These are phyloP conservation scores for Colletotrichum sp. DNA, from an alignment of 2,329 filamentous ascomycete species.

Conservation along the genomic window DNA sequence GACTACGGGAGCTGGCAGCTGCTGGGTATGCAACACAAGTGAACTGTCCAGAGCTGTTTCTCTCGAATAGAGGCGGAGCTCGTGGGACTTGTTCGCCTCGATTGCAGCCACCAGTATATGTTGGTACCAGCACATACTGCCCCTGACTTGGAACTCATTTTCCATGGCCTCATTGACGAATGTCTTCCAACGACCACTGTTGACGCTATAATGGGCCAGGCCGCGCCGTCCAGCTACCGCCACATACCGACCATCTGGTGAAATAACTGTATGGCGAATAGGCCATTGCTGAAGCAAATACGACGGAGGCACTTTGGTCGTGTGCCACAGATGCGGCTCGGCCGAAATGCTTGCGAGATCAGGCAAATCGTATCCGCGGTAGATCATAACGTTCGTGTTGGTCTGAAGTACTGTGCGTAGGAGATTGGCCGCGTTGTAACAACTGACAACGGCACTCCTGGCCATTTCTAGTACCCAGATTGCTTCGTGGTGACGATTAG, in stretches of 20 bases:
- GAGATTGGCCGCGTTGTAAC: constrained; percentile 89
- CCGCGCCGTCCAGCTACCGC: constrained; percentile 94
- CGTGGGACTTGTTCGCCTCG: constrained; percentile 82
- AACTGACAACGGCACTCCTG: constrained; percentile 89
- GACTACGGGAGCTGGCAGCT: constrained; percentile 84
- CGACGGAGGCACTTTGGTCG: constrained; percentile 79
- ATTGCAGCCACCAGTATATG: constrained; percentile 93
- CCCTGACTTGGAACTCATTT: constrained; percentile 89
- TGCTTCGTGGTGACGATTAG: constrained; percentile 73
- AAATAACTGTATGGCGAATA: constrained; percentile 84
- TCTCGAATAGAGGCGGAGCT: constrained; percentile 91
- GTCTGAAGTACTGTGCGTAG: constrained; percentile 89
- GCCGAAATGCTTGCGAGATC: constrained; percentile 91
- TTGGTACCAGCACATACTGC: constrained; percentile 98
- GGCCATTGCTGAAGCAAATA: constrained; percentile 96
- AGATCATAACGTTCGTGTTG: constrained; percentile 86
- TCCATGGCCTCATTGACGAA: constrained; percentile 83
- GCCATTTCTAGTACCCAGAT: constrained; percentile 92
- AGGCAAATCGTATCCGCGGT: constrained; percentile 89
- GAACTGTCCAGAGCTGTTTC: constrained; percentile 78
- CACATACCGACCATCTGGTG: constrained; percentile 90
- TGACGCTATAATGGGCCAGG: constrained; percentile 93
- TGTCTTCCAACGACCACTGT: constrained; percentile 93
- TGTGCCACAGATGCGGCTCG: constrained; percentile 95
- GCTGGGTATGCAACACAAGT: constrained; percentile 76